These are phyloP conservation scores for Penicillium macrosclerotiorum DNA, from an alignment of 495 filamentous ascomycete species.

Conservation along the genomic window DNA sequence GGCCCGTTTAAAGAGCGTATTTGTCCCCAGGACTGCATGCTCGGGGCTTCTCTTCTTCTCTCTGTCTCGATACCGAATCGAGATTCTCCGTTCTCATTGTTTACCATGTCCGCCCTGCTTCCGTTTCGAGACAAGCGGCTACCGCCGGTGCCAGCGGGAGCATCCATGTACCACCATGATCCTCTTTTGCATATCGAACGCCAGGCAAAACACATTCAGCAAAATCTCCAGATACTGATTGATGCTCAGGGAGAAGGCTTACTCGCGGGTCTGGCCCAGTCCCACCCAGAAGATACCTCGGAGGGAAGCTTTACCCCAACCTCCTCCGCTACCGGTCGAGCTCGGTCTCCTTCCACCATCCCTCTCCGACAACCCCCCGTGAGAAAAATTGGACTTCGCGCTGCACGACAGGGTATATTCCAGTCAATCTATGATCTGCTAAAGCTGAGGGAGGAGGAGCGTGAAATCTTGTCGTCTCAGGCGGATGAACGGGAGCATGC, in stretches of 20 bases:
- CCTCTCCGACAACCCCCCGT: slow-evolving; percentile 62
- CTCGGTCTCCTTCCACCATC: slow-evolving; percentile 37
- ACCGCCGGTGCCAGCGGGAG: slow-evolving; percentile 25
- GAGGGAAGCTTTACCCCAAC: slow-evolving; percentile 49
- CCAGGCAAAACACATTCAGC: slow-evolving; percentile 58
- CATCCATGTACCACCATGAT: slow-evolving; percentile 35
- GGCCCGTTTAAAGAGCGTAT: slow-evolving; percentile 5
- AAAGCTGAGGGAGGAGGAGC: slow-evolving; percentile 69
- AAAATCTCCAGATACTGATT: slow-evolving; percentile 73
- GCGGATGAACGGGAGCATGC: slow-evolving; percentile 56
- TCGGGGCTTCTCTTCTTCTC: background rate
- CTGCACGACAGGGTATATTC: slow-evolving; percentile 69
- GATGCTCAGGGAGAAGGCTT: slow-evolving; percentile 84
- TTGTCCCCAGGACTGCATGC: background rate
- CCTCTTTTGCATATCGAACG: slow-evolving; percentile 44
- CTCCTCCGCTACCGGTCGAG: slow-evolving; percentile 22
- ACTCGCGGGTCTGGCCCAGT: slow-evolving; percentile 46
- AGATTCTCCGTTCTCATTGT: background rate
- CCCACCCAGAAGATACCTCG: slow-evolving; percentile 38
- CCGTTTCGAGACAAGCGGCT: slow-evolving; percentile 25
- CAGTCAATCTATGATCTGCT: slow-evolving; percentile 70
- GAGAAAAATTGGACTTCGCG: slow-evolving; percentile 58
- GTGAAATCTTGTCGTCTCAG: slow-evolving; percentile 56
- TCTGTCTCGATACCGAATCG: background rate
- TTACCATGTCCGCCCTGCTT: slow-evolving; percentile 35